Base-by-base conservation (phyloP, 352 stramenopile genomes). In the Phytophthora podocarpi region DNA sequence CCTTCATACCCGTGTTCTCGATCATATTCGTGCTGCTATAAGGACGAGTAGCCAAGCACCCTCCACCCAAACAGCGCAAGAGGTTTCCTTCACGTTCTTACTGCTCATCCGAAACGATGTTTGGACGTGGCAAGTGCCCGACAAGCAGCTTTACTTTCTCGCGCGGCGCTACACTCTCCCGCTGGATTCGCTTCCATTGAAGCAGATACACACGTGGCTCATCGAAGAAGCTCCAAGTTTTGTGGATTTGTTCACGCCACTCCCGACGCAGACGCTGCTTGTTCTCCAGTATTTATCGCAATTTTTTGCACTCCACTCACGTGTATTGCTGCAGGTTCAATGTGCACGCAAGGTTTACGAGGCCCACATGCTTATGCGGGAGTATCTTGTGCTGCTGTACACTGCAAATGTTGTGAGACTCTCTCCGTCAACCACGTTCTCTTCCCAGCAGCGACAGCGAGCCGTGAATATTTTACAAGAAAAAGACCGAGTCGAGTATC, bases 361-460 rank as follows among this genome's bases (percentile, higher is more conserved):
- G 54, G 62, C 69, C 8, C 28, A 40, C 24, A 58, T 70, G 51
- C 46, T 65, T 12, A 49, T 74, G 16, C 73, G 78, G 0, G 57
- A 74, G 1, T 88, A 86, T 15, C 59, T 88, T 15, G 28, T 52
- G 5, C 31, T 73, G 12, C 39, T 86, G 16, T 80, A 70, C 28
- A 24, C 35, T 4, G 59, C 68, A 39, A 67, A 80, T 7, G 20
- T 59, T 11, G 64, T 88, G 4, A 32, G 35, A 3, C 63, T 66
- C 13, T 64, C 58, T 1, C 28, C 42, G 1, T 35, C 67, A 10
- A 72, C 61, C 5, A 72, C 57, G 12, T 82, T 73, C 16, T 80
- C 69, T 4, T 37, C 59, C 3, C 26, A 67, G 5, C 49, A 69
- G 15, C 45, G 74, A 15, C 54, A 81, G 20, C 51, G 61, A 40